Base-by-base conservation (phyloP, 768 basidiomycete genomes). In the Lactifluus piperatus region DNA sequence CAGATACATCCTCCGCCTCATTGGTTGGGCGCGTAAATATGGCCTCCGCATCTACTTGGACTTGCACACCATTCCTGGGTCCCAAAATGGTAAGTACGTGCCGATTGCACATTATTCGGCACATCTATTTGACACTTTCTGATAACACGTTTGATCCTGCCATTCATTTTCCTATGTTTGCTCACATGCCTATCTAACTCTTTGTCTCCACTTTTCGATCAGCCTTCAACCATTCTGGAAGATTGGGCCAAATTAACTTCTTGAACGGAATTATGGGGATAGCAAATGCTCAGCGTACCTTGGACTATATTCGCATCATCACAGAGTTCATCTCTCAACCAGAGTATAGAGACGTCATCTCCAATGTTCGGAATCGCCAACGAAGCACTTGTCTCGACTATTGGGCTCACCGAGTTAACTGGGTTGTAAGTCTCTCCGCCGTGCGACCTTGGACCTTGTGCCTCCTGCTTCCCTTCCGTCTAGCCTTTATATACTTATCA, bases 1-100 rank as follows among this genome's bases (percentile, higher is more conserved):
- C 52, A 64, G 64, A 46, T 92, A 94, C 72, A 84, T 90, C 71
- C 74, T 92, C 26, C 84, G 83, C 47, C 79, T 86, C 36, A 74
- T 95, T 48, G 77, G 76, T 8, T 97, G 94, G 94, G 85, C 85
- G 9, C 79, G 93, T 50, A 95, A 97, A 72, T 97, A 97, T 69
- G 93, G 93, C 1, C 67, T 97, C 27, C 80, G 93, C 29, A 81
- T 95, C 52, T 83, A 80, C 66, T 74, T 95, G 26, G 94, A 95
- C 72, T 71, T 93, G 41, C 90, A 92, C 70, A 79, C 88, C 18
- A 76, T 85, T 36, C 91, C 93, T 46, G 93, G 93, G 44, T 84
- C 83, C 49, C 89, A 91, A 67, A 91, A 90, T 70, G 88, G 86
- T 77, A 56, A 47, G 67, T 60, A 55, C 51, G 67, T 59, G 39